Percentiles rank a stretch among this genome's conserved stretches.
These are phyloP conservation scores for Penicillium herquei DNA, from an alignment of 495 filamentous ascomycete genomes.

Conservation along the genomic window DNA sequence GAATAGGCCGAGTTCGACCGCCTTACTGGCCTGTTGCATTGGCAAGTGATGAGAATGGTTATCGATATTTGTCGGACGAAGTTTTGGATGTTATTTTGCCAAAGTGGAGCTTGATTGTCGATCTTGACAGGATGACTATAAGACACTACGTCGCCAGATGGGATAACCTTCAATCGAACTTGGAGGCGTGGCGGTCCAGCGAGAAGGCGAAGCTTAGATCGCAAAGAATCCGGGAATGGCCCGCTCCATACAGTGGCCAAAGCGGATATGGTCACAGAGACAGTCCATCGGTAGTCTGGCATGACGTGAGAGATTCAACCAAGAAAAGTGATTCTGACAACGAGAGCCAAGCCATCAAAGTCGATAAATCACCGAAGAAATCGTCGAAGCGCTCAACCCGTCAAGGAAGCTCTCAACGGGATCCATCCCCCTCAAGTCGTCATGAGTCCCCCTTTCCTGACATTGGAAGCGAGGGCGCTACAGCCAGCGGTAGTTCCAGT, in stretches of 20 bases:
- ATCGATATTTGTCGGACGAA: conserved; percentile 1
- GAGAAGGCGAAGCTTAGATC: neutral
- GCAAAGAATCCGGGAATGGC: neutral
- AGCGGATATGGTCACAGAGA: neutral
- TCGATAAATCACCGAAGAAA: too few relatives aligned
- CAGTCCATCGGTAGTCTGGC: neutral
- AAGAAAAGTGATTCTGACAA: too few relatives aligned
- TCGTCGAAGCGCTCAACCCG: too few relatives aligned
- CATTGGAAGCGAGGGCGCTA: too few relatives aligned
- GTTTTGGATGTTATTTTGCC: conserved; percentile 3
- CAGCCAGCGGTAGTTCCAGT: too few relatives aligned
- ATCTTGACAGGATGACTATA: neutral
- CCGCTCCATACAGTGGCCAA: neutral
- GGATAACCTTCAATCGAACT: neutral
- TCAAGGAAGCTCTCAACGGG: too few relatives aligned
- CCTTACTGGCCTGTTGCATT: conserved; percentile 7
- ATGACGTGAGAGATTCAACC: neutral
- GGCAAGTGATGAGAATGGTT: conserved; percentile 2
- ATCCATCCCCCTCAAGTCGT: too few relatives aligned
- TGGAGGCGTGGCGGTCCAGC: neutral
- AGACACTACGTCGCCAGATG: neutral
- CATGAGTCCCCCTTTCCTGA: too few relatives aligned
- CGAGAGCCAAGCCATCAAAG: too few relatives aligned
- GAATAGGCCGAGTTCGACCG: neutral
- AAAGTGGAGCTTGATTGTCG: neutral